Evolutionary conservation across 129 eudicot species (phyloP), one percentile per base, ranked within the genome.

Genomic region (Centaurea solstitialis): DNA sequence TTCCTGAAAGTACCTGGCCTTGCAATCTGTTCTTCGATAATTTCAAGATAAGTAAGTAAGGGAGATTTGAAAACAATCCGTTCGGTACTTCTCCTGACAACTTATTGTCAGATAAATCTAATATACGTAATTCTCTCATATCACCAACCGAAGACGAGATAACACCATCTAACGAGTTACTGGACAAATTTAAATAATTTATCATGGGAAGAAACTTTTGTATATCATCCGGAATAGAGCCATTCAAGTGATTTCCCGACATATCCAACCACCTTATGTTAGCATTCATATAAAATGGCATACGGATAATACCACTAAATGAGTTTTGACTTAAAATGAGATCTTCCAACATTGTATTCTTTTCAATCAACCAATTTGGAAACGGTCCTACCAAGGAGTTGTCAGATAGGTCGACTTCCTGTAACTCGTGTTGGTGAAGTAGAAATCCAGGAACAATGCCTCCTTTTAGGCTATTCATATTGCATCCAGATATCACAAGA

Each of bases 51-150:
- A n/a, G n/a, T n/a, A n/a, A n/a, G n/a, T n/a, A n/a, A n/a, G n/a
- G n/a, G n/a, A n/a, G n/a, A n/a, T n/a, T n/a, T n/a, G n/a, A n/a
- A n/a, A n/a, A n/a, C n/a, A n/a, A n/a, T n/a, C n/a, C n/a, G n/a
- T n/a, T n/a, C n/a, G n/a, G n/a, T n/a, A n/a, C n/a, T n/a, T n/a
- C n/a, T n/a, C n/a, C n/a, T n/a, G n/a, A n/a, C n/a, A n/a, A n/a
- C n/a, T n/a, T n/a, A n/a, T n/a, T n/a, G n/a, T n/a, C n/a, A n/a
- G 82, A 71, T 11, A 83, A 72, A 74, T 83, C 86, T 4, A 53
- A 3, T 53, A 0, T 7, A 0, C 4, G n/a, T 53, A 53, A 53
- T 2, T 0, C 0, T 4, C 20, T 17, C 21, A 83, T 1, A 40
- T 83, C 38, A 12, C 74, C 73, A 0, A 83, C 0, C 0, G 79